Conservation (phyloP, 345 rosid species). For the Bruguiera parviflora region DNA sequence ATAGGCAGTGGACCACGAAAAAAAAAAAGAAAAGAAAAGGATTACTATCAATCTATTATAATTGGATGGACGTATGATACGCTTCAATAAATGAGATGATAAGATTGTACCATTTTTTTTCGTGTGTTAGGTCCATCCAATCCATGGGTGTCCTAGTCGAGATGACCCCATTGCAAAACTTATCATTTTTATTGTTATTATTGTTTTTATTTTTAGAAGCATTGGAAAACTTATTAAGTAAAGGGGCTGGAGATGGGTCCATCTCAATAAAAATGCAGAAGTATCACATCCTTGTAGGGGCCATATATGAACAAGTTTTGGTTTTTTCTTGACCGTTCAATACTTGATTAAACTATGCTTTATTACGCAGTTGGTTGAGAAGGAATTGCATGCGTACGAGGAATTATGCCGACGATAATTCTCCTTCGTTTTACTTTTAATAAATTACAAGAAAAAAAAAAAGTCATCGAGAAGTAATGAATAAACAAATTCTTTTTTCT, state of each 20-base stretch:
- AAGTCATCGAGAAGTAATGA: no score
- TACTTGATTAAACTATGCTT: no score
- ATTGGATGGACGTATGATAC: background rate
- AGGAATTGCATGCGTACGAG: no score
- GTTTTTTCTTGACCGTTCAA: background rate
- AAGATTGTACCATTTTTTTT: background rate
- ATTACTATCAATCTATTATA: background rate
- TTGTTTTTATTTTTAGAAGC: background rate
- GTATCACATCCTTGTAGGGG: background rate
- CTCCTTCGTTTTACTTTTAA: no score
- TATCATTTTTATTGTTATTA: background rate
- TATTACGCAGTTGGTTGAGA: no score
- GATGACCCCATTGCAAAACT: background rate
- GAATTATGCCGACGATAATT: no score
- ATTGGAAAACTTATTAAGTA: background rate
- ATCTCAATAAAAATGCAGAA: background rate
- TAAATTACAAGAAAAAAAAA: no score
- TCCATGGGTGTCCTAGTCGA: background rate
- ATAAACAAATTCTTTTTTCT: no score
- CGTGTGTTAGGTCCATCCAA: background rate
- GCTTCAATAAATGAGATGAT: background rate
- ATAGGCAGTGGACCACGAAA: background rate
- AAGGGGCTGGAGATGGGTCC: background rate
- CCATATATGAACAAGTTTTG: background rate
- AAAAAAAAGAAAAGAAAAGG: background rate